These are phyloP conservation scores for Herpetospermum pedunculosum DNA, from an alignment of 306 rosid species.

Conservation along the genomic window DNA sequence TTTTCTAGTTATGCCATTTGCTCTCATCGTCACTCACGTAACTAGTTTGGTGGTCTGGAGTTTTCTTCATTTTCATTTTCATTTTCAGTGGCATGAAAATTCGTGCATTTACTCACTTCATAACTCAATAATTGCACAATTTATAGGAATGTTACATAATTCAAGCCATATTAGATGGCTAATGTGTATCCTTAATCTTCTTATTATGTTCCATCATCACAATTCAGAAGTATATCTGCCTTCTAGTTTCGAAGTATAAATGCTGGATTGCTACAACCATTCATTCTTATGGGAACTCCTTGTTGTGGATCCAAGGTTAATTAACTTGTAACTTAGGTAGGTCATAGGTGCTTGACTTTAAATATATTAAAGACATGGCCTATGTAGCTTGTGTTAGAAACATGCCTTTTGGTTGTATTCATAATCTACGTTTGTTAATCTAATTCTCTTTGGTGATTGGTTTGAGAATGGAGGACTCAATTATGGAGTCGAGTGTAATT, in stretches of 20 bases:
- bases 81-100: not conserved
- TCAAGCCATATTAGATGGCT: not conserved
- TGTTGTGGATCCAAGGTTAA: not conserved
- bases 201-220: not conserved
- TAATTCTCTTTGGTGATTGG: not conserved
- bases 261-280: not conserved
- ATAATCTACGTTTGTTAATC: not conserved
- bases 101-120: not conserved
- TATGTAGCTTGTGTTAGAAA: not conserved
- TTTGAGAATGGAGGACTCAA: not conserved
- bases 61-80: not conserved
- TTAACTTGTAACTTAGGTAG: not conserved
- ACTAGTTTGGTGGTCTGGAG: not conserved
- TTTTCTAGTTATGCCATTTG: not conserved
- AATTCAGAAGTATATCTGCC: not conserved
- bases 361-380: not conserved
- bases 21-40: not conserved
- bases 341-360: not conserved
- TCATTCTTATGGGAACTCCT: not conserved
- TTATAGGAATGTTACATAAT: not conserved
- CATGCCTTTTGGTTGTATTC: not conserved
- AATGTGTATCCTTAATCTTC: not conserved
- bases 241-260: not conserved
- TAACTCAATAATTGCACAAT: not conserved
- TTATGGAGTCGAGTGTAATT: not conserved